Conservation (phyloP, 2,329 filamentous ascomycete species). For the Amauroascus verrucosus region DNA sequence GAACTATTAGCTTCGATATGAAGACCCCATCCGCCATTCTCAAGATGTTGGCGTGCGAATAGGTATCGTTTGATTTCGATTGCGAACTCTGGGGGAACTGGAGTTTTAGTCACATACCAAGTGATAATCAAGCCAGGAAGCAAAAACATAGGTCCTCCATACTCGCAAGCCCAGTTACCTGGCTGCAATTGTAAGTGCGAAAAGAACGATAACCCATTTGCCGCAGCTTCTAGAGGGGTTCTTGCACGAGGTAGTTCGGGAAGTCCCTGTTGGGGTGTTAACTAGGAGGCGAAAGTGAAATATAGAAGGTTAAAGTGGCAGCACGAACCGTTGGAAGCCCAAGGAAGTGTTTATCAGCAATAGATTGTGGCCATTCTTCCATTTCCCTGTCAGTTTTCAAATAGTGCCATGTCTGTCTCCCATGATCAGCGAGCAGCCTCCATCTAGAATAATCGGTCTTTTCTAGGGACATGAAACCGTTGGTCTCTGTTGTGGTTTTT, state of each 20-base stretch:
- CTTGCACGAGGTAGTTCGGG: conserved; percentile 60
- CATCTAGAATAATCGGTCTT: conserved; percentile 73
- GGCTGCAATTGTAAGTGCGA: conserved; percentile 77
- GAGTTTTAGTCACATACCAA: conserved; percentile 82
- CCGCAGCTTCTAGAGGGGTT: conserved; percentile 64
- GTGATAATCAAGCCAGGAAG: conserved; percentile 74
- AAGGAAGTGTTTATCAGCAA: conserved; percentile 81
- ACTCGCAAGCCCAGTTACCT: conserved; percentile 95
- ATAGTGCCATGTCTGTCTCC: conserved; percentile 91
- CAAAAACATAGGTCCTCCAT: conserved; percentile 94
- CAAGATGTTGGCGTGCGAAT: conserved; percentile 68
- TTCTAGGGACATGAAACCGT: not conserved
- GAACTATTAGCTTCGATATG: conserved; percentile 91
- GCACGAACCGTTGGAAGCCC: conserved; percentile 62
- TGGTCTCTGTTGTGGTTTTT: not conserved
- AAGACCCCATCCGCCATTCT: conserved; percentile 93
- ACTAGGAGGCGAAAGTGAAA: not conserved
- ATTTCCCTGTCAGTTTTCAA: conserved; percentile 60
- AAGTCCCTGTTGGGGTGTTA: conserved; percentile 48
- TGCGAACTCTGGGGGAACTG: conserved; percentile 66
- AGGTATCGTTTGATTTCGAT: conserved; percentile 91
- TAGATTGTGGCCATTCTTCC: conserved; percentile 71
- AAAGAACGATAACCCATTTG: conserved; percentile 80
- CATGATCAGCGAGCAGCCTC: conserved; percentile 72
- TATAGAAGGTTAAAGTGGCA: not conserved